Evolutionary conservation across 345 rosid species (phyloP), one percentile per base, ranked within the genome.

Genomic region (Combretum micranthum): DNA sequence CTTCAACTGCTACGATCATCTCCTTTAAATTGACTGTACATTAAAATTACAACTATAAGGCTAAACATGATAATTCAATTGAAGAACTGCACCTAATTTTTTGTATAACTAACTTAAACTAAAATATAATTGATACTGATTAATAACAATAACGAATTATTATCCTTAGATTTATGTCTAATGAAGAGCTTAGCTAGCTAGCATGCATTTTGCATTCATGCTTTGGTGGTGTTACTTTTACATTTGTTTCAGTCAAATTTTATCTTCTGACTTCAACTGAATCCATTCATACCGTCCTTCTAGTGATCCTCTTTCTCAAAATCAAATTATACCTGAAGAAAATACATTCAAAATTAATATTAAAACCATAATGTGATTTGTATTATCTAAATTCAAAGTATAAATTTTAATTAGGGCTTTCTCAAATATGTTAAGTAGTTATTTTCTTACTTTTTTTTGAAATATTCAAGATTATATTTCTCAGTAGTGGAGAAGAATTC

Each of bases 401-500:
- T 16, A 44, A 21, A 42, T 13, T 23, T 7, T 23, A 13, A 18
- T 15, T 44, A 1, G n/a, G 4, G 47, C 43, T 46, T 50, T 39
- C 39, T 39, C 47, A 19, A 44, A 4, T 5, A 7, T 0, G 51
- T 52, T 48, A 39, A 3, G 13, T 0, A 32, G 9, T 2, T n/a
- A n/a, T 32, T 11, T 46, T 56, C 78, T 75, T 79, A 90, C 97
- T 83, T 87, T 47, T 81, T 74, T 15, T 64, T 52, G 52, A 77
- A 75, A 44, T 52, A 67, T 62, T 79, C 67, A 48, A 70, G 80
- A 26, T 72, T 56, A 1, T 63, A 55, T 53, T 79, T 78, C 75
- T 87, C 93, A 2, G 86, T 83, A 25, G 63, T 72, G 0, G 62
- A 50, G 47, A 90, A 90, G 75, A 90, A 90, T 10, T 80, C 81